These are phyloP conservation scores for Mortierella antarctica DNA, from an alignment of 192 early-diverging fungal genomes.

Conservation along the genomic window DNA sequence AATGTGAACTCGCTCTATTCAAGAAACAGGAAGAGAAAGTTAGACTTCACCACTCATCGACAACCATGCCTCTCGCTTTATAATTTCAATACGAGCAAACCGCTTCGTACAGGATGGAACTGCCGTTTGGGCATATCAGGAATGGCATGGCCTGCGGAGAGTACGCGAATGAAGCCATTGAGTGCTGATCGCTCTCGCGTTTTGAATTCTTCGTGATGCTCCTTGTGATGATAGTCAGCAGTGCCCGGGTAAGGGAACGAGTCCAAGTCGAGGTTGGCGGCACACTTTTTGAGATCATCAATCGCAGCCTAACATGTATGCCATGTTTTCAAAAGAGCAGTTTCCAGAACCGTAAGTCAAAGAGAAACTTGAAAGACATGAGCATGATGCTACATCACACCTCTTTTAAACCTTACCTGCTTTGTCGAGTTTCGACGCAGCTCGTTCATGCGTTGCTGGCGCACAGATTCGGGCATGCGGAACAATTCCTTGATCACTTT, in stretches of 20 bases:
- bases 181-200: conserved; percentile 41
- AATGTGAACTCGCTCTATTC: conserved; percentile 57
- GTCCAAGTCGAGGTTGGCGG: conserved; percentile 55
- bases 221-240: conserved; percentile 65
- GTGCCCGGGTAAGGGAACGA: conserved; percentile 61
- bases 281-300: conserved; percentile 61
- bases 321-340: not conserved
- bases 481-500: conserved; percentile 60
- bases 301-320: conserved; percentile 50
- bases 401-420: conserved; percentile 42
- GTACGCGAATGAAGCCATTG: conserved; percentile 28
- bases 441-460: conserved; percentile 52
- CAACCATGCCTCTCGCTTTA: no score
- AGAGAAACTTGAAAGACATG: not conserved
- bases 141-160: conserved; percentile 21
- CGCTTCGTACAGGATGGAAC: conserved; percentile 26
- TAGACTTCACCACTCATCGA: not conserved
- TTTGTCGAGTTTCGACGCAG: conserved; percentile 56
- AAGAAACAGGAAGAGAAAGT: conserved; percentile 8
- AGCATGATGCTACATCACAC: not conserved
- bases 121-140: conserved; percentile 25
- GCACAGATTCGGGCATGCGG: conserved; percentile 37
- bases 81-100: not conserved
- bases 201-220: conserved; percentile 63
- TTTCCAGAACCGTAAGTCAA: not conserved